Conservation (phyloP, 805 yeast genomes). For the Candida corydali region DNA sequence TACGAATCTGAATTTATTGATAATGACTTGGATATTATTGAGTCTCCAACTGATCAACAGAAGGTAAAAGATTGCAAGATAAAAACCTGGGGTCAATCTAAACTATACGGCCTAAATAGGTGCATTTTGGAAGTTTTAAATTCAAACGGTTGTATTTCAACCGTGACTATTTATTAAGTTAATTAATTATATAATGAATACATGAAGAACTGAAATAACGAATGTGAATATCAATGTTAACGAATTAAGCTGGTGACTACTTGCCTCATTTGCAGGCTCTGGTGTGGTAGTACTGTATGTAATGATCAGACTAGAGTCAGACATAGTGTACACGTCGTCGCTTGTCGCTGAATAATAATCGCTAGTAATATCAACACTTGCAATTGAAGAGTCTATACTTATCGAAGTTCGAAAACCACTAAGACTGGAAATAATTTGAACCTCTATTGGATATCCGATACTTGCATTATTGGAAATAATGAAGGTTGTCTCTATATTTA, state of each 20-base stretch:
- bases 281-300: neutral
- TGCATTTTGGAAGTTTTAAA: conserved; percentile 43
- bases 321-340: too few relatives aligned
- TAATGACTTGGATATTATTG: conserved; percentile 31
- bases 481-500: conserved; percentile 1
- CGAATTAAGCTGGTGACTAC: neutral
- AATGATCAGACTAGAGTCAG: neutral
- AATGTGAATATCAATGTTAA: neutral
- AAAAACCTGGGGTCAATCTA: conserved; percentile 41
- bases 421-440: conserved; percentile 15
- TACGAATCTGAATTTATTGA: conserved; percentile 37
- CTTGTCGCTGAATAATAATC: too few relatives aligned
- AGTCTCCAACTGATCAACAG: conserved; percentile 12
- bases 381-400: neutral
- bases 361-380: too few relatives aligned
- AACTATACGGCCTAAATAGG: conserved; percentile 34
- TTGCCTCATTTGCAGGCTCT: neutral
- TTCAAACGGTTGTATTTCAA: conserved; percentile 30
- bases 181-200: neutral
- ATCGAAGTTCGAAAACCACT: conserved; percentile 9
- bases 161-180: conserved; percentile 32
- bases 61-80: conserved; percentile 12
- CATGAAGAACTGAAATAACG: neutral
- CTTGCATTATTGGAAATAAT: conserved; percentile 8
- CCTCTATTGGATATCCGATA: conserved; percentile 10